Percentiles rank a stretch among this genome's conserved stretches.
phyloP scores from a whole-genome alignment of 2,329 filamentous ascomycete genomes.

The Chrysoporthe puriensis region DNA sequence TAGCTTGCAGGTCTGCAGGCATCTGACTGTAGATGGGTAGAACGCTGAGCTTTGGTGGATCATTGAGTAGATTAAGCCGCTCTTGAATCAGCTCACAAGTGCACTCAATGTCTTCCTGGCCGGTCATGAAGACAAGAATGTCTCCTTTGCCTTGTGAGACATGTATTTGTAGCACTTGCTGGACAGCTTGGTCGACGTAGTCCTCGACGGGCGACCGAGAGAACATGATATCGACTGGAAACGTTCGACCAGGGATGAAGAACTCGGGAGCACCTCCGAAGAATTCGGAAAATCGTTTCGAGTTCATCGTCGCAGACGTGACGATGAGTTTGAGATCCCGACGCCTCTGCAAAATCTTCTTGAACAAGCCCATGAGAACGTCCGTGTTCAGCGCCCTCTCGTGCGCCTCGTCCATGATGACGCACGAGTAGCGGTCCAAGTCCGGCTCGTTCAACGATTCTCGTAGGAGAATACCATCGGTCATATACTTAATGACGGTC shows the following conservation, averaged over 20 bases:
- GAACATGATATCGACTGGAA: conserved; percentile 95
- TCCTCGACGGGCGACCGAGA: conserved; percentile 94
- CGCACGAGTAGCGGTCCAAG: conserved; percentile 93
- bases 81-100: conserved; percentile 94
- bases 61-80: conserved; percentile 83
- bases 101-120: conserved; percentile 96
- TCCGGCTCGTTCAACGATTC: conserved; percentile 93
- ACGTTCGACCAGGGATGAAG: conserved; percentile 92
- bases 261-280: conserved; percentile 97
- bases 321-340: conserved; percentile 95
- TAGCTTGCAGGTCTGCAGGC: conserved; percentile 96
- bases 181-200: conserved; percentile 95
- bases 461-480: conserved; percentile 89
- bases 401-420: conserved; percentile 99
- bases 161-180: conserved; percentile 93
- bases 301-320: conserved; percentile 98
- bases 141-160: conserved; percentile 92
- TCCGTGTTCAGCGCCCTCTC: conserved; percentile 96
- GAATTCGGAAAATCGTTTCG: conserved; percentile 93
- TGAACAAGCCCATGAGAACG: conserved; percentile 95
- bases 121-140: conserved; percentile 98
- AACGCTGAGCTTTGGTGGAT: conserved; percentile 92
- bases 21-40: conserved; percentile 99
- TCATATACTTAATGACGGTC: conserved; percentile 99
- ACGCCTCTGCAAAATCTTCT: conserved; percentile 89